A percentile compares a stretch with the other conserved stretches of the same genome.
Conservation (phyloP, 805 yeast species). For the Debaryomyces hansenii region DNA sequence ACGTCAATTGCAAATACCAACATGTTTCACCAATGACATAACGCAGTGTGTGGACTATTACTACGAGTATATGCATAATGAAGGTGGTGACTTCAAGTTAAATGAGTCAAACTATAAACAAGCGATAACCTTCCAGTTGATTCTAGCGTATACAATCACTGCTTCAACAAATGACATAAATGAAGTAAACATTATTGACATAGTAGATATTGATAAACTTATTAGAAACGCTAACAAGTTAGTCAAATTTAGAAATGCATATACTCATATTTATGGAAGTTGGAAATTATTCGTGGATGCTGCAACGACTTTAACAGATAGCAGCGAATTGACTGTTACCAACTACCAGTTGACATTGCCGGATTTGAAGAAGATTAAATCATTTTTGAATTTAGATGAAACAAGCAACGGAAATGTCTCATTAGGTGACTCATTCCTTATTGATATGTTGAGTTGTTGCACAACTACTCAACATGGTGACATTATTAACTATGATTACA, state of each 20-base stretch:
- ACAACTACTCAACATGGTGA: constrained; percentile 26
- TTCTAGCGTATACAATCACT: constrained; percentile 30
- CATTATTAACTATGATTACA: constrained; percentile 28
- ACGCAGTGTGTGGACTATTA: constrained; percentile 29
- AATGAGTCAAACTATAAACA: constrained; percentile 20
- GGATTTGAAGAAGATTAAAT: constrained; percentile 30
- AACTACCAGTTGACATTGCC: constrained; percentile 24
- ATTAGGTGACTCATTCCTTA: constrained; percentile 32
- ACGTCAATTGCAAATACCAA: constrained; percentile 24
- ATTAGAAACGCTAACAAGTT: constrained; percentile 25
- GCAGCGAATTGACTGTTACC: not conserved
- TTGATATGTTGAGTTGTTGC: constrained; percentile 43
- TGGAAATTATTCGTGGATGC: constrained; percentile 36
- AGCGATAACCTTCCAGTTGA: constrained; percentile 23
- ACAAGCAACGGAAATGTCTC: constrained; percentile 9
- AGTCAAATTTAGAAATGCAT: constrained; percentile 33
- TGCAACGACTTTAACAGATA: constrained; percentile 5
- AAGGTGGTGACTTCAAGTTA: constrained; percentile 3
- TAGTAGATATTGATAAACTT: constrained; percentile 42
- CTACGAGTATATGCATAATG: constrained; percentile 23
- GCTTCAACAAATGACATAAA: constrained; percentile 9
- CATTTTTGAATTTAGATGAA: constrained; percentile 27
- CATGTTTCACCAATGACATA: constrained; percentile 34
- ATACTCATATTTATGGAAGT: constrained; percentile 22
- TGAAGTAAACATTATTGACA: constrained; percentile 29